Conservation (phyloP, 441 rosid genomes). For the Populus hybrid region DNA sequence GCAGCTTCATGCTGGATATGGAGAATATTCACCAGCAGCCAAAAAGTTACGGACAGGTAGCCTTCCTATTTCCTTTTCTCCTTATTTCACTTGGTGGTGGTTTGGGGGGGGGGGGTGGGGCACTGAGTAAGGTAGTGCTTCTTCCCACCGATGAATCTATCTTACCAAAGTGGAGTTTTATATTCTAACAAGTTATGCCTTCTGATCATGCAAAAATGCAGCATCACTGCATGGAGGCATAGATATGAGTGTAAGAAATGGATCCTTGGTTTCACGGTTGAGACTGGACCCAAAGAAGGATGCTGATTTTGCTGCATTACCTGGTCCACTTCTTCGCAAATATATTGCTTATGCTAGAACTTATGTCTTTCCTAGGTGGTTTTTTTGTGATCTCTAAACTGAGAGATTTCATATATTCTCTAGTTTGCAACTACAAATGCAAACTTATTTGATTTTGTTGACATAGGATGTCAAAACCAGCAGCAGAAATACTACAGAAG, state of each 20-base stretch:
- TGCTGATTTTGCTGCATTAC: slow-evolving; percentile 73
- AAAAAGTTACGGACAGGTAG: slow-evolving; percentile 63
- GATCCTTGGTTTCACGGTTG: slow-evolving; percentile 79
- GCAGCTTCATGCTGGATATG: slow-evolving; percentile 90
- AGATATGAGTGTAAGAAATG: slow-evolving; percentile 43
- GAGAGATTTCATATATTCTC: slow-evolving; percentile 13
- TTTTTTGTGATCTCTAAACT: slow-evolving; percentile 21
- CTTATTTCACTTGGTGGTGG: not conserved
- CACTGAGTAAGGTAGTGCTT: not conserved
- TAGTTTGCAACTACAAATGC: not conserved
- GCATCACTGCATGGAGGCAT: slow-evolving; percentile 44
- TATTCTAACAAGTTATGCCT: slow-evolving; percentile 1
- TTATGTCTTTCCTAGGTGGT: slow-evolving; percentile 79
- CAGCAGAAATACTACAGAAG: slow-evolving; percentile 87
- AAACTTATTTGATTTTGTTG: slow-evolving; percentile 19
- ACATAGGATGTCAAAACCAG: slow-evolving; percentile 85
- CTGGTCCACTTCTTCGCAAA: slow-evolving; percentile 82
- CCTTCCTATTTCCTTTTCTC: not conserved
- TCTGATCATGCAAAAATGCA: slow-evolving; percentile 26
- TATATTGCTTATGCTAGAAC: slow-evolving; percentile 92
- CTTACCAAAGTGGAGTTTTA: not conserved
- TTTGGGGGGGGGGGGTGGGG: no score
- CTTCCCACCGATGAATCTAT: slow-evolving; percentile 1
- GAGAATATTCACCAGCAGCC: slow-evolving; percentile 45
- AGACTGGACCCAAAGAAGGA: slow-evolving; percentile 70